These are phyloP conservation scores for Tricholoma hemisulphureum DNA, from an alignment of 768 basidiomycete genomes.

Conservation along the genomic window DNA sequence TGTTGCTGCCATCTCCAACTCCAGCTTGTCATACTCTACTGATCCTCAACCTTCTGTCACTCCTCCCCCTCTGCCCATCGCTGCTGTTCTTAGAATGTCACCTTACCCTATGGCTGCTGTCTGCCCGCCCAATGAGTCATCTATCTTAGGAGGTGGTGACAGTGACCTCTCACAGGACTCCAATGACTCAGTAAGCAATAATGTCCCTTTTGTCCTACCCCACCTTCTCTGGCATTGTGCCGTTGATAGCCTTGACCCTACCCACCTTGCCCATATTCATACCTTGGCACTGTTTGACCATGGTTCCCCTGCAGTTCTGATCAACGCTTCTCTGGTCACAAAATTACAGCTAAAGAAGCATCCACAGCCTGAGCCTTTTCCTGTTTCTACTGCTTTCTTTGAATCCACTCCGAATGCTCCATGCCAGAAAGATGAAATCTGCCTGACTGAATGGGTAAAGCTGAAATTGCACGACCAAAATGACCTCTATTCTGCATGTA, in stretches of 20 bases:
- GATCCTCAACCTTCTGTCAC: background rate
- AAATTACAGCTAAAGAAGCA: background rate
- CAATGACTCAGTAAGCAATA: no score
- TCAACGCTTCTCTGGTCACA: no score
- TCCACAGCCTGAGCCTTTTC: background rate
- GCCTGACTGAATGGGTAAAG: background rate
- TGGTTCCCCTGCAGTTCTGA: no score
- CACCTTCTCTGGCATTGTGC: background rate
- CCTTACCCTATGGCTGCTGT: no score
- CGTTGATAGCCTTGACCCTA: no score
- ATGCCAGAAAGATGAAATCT: background rate
- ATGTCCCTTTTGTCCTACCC: background rate
- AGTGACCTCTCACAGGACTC: no score
- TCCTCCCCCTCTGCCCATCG: background rate
- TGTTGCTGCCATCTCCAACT: background rate
- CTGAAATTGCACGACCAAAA: background rate
- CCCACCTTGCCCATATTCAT: background rate
- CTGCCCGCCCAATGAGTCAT: no score
- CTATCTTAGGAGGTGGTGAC: background rate
- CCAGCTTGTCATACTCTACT: background rate
- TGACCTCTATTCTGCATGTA: background rate
- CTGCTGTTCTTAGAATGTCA: background rate
- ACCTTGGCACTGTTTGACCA: background rate
- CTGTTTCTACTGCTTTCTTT: background rate
- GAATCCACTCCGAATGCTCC: background rate